Evolutionary conservation across 345 rosid genomes (phyloP).

Genomic region (Euphorbia tirucalli): DNA sequence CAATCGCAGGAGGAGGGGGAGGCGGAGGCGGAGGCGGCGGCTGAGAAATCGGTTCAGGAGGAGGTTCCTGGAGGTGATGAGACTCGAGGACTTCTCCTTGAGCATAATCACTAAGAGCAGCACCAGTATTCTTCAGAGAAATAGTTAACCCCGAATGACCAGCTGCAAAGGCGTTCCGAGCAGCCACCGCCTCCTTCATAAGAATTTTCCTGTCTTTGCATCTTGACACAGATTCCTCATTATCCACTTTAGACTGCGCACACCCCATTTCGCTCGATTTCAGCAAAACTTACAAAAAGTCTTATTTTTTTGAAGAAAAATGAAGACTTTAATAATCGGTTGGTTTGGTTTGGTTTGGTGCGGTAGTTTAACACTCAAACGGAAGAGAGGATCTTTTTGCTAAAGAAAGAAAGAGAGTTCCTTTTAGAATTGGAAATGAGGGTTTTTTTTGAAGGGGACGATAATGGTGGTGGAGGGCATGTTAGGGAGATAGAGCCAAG

Average conservation of each 20-base stretch:
- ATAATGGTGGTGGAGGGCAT: constrained; percentile 14
- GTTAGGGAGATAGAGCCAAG: constrained; percentile 7
- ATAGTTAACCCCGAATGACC: constrained; percentile 73
- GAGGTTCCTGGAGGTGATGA: constrained; percentile 23
- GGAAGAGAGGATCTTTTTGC: too few species aligned
- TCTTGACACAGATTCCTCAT: constrained; percentile 80
- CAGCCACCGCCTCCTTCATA: constrained; percentile 81
- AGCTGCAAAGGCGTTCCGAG: constrained; percentile 82
- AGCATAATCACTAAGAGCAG: constrained; percentile 84
- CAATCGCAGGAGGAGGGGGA: constrained; percentile 51
- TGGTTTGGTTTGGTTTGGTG: not conserved
- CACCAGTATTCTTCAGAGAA: constrained; percentile 79
- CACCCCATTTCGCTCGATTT: constrained; percentile 59
- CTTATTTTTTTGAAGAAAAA: not conserved
- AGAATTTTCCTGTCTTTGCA: constrained; percentile 71
- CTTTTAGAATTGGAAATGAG: not conserved
- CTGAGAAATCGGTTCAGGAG: constrained; percentile 15
- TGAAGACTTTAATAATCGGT: not conserved
- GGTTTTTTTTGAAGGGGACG: not conserved
- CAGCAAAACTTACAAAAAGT: not conserved
- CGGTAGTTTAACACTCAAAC: constrained; percentile 5
- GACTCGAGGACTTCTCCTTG: constrained; percentile 65
- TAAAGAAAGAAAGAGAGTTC: not conserved
- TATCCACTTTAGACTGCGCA: constrained; percentile 83
- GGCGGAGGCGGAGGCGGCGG: constrained; percentile 39